Evolutionary conservation across 2,329 filamentous ascomycete genomes (phyloP).

Genomic region (Paramyrothecium roridum): DNA sequence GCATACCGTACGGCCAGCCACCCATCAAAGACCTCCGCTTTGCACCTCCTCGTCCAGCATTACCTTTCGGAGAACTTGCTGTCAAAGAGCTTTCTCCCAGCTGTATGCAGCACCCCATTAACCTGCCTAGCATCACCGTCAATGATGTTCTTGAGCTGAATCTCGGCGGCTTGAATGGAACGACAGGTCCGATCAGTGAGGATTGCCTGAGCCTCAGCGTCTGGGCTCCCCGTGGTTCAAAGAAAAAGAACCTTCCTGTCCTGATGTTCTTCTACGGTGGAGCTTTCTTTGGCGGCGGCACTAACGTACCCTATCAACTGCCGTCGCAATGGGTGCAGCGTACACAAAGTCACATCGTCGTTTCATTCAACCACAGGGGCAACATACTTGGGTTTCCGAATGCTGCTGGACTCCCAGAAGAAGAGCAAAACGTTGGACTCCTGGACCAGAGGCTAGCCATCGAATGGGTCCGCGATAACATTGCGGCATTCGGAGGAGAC

Average conservation of each 20-base stretch:
- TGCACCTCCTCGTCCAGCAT: background rate
- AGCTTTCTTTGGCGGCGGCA: background rate
- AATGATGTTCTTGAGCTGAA: constrained; percentile 1
- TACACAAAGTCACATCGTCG: background rate
- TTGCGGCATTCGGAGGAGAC: constrained; percentile 46
- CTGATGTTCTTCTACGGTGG: constrained; percentile 1
- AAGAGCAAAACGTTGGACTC: constrained; percentile 39
- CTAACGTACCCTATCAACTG: constrained; percentile 1
- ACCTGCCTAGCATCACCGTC: background rate
- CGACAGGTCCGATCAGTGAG: constrained; percentile 1
- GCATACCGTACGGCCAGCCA: background rate
- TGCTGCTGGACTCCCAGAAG: background rate
- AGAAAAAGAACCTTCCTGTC: background rate
- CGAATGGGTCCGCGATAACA: constrained; percentile 48
- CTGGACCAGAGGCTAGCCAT: constrained; percentile 48
- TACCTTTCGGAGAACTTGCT: background rate
- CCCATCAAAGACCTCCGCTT: background rate
- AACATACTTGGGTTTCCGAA: constrained; percentile 1
- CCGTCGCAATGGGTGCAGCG: background rate
- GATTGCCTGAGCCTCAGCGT: constrained; percentile 1
- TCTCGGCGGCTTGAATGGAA: constrained; percentile 1
- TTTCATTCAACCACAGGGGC: constrained; percentile 1
- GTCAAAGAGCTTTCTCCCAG: background rate
- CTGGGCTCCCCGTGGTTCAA: background rate
- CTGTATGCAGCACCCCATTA: background rate